These are phyloP conservation scores for Hygrophorus pudorinus DNA, from an alignment of 768 basidiomycete species.

Conservation along the genomic window DNA sequence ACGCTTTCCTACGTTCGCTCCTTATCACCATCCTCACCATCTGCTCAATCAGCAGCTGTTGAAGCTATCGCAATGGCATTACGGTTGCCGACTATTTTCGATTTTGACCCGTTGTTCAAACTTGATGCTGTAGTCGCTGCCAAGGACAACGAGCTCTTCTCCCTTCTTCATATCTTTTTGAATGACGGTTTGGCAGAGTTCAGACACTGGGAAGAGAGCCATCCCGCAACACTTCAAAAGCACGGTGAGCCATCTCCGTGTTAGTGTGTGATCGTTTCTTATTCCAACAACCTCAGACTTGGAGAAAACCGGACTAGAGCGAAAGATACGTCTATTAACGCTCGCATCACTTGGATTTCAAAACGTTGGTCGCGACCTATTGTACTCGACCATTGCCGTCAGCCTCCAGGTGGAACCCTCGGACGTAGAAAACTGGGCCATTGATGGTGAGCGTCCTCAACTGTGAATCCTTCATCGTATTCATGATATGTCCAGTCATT, in stretches of 20 bases:
- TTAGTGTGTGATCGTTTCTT: background rate
- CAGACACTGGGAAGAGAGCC: constrained; percentile 44
- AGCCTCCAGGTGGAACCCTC: constrained; percentile 52
- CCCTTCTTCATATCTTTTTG: constrained; percentile 69
- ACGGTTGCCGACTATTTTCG: constrained; percentile 56
- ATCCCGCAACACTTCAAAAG: constrained; percentile 40
- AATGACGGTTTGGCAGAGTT: constrained; percentile 54
- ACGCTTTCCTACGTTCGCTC: constrained; percentile 51
- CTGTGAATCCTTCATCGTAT: constrained; percentile 1
- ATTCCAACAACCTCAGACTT: constrained; percentile 32
- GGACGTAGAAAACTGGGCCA: constrained; percentile 80
- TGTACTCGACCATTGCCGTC: constrained; percentile 61
- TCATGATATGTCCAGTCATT: constrained; percentile 44
- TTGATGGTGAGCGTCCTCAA: constrained; percentile 50
- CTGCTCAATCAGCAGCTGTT: constrained; percentile 43
- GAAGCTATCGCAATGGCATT: constrained; percentile 57
- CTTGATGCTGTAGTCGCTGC: constrained; percentile 58
- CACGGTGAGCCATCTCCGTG: constrained; percentile 36
- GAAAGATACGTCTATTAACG: constrained; percentile 70
- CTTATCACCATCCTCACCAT: constrained; percentile 43
- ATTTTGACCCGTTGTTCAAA: constrained; percentile 75
- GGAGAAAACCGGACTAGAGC: constrained; percentile 49
- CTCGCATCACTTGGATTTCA: constrained; percentile 71
- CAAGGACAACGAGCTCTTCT: constrained; percentile 63
- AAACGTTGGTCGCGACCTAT: constrained; percentile 62